Evolutionary conservation across 192 early-diverging fungal genomes (phyloP), one percentile per base, ranked within the genome.

Genomic region (Coemansia sp.): DNA sequence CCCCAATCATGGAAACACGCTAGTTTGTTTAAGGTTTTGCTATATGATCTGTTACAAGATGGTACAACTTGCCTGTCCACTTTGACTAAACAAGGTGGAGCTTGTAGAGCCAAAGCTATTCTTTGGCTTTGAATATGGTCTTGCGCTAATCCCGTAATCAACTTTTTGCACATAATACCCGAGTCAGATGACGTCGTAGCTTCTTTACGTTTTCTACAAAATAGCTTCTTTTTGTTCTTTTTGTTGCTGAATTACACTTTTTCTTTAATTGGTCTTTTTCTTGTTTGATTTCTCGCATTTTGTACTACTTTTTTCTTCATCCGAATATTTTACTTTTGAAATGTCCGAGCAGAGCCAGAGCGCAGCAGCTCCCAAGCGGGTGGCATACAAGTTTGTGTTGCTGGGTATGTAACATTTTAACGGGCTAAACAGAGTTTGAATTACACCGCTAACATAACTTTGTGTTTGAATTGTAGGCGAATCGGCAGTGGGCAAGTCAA

Each of bases 401-500:
- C 85, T 98, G 57, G 95, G 95, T 88, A 83, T 63, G 62, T 26
- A 37, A 27, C 27, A 17, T 14, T 16, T 58, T 27, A 3, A 22
- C 3, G 39, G 25, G 23, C 53, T 17, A 12, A 17, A 17, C 57
- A 23, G 25, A 53, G 3, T 27, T 4, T 6, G 9, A 50, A 21
- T 2, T 50, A 27, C 27, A 22, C 25, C 25, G 6, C 60, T 27
- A 48, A 21, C 21, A 21, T 21, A 61, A 43, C 26, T 16, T 17
- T 5, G 9, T 62, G 29, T 39, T 16, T 11, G 4, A 52, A 23
- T 68, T 19, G 39, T 76, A 76, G 90, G 89, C 51, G 90, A 91
- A 76, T 93, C 96, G 26, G 94, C 96, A 63, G 97, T 99, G 31
- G 97, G 97, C 59, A 99, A 99, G 79, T 96, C 94, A 16, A 94